These are phyloP conservation scores for Galerina sulciceps DNA, from an alignment of 768 basidiomycete species.

Conservation along the genomic window DNA sequence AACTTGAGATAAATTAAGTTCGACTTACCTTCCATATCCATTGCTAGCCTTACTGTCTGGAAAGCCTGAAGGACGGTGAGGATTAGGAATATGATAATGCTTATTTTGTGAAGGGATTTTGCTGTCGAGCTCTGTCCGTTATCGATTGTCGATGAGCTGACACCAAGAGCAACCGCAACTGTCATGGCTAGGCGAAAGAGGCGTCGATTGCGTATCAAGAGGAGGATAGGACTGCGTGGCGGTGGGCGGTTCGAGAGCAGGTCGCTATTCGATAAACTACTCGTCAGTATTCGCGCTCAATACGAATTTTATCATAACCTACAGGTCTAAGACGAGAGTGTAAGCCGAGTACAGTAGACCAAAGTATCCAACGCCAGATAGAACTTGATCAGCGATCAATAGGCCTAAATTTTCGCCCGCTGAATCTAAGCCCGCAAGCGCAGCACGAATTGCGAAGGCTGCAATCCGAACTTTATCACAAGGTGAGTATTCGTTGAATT, in stretches of 20 bases:
- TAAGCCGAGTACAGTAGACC: constrained; percentile 47
- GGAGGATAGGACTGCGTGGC: neutral
- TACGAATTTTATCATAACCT: neutral
- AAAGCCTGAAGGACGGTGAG: constrained; percentile 37
- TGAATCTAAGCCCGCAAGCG: constrained; percentile 33
- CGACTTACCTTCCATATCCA: constrained; percentile 25
- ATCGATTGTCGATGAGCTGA: neutral
- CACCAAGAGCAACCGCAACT: neutral
- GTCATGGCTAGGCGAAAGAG: neutral
- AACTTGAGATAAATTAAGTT: neutral
- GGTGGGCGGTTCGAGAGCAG: neutral
- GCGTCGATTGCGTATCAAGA: neutral
- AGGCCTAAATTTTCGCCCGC: constrained; percentile 36
- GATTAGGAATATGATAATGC: constrained; percentile 41
- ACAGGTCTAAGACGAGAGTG: constrained; percentile 48
- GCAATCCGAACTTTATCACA: constrained; percentile 38
- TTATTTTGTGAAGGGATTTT: constrained; percentile 31
- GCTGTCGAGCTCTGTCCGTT: too few species aligned
- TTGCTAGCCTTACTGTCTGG: constrained; percentile 28
- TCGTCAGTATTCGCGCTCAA: neutral
- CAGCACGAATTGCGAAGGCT: constrained; percentile 44
- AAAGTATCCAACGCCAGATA: constrained; percentile 48
- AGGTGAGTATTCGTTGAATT: neutral
- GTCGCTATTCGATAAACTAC: neutral
- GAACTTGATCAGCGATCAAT: constrained; percentile 41